A percentile compares a stretch with the other conserved stretches of the same genome.
Conservation (phyloP, 1,284 basidiomycete species). For the Hypsizygus ulmarius region DNA sequence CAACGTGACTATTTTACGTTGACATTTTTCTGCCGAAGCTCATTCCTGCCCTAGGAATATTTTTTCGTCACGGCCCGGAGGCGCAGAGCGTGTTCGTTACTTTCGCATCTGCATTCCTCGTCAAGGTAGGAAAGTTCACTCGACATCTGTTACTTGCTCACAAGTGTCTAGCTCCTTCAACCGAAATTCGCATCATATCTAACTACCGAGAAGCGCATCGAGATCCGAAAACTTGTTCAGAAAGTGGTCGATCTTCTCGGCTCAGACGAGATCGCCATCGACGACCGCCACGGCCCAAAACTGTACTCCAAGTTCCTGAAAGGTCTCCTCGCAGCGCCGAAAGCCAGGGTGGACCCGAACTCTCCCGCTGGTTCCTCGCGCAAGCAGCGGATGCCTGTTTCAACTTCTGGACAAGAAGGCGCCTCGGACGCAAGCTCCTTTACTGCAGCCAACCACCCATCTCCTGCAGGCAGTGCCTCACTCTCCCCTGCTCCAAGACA, state of each 20-base stretch:
- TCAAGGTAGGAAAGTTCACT: constrained; percentile 52
- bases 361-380: constrained; percentile 23
- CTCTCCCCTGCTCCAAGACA: constrained; percentile 41
- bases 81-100: constrained; percentile 83
- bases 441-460: constrained; percentile 26
- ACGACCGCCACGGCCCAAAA: constrained; percentile 73
- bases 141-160: not conserved
- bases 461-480: constrained; percentile 35
- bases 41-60: constrained; percentile 38
- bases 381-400: constrained; percentile 22
- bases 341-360: constrained; percentile 41
- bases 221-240: constrained; percentile 60
- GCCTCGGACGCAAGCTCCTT: constrained; percentile 17
- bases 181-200: constrained; percentile 67
- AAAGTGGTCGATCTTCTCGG: constrained; percentile 63
- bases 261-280: constrained; percentile 64
- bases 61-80: constrained; percentile 76
- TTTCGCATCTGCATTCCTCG: constrained; percentile 78
- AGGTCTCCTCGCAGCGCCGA: constrained; percentile 59
- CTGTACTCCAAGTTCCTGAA: constrained; percentile 73
- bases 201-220: constrained; percentile 50
- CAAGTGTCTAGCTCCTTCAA: constrained; percentile 54
- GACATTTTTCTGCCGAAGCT: constrained; percentile 4
- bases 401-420: constrained; percentile 16
- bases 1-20: constrained; percentile 42